These are phyloP conservation scores for Scenedesmus sp. DNA, from an alignment of 163 green algal genomes.

Conservation along the genomic window DNA sequence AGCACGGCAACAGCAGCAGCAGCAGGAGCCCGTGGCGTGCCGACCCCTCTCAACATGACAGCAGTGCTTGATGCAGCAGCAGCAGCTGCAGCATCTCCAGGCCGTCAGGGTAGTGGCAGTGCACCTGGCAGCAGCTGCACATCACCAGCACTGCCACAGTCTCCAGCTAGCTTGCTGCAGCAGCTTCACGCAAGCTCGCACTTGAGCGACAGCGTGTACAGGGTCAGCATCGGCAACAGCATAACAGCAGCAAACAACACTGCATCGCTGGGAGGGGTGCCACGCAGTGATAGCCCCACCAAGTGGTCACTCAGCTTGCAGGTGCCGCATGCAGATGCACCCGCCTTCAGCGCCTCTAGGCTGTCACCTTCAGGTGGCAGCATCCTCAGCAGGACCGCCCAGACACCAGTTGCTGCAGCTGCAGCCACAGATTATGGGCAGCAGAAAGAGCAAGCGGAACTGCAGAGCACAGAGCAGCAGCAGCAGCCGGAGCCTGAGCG, in stretches of 20 bases:
- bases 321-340: neutral
- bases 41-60: neutral
- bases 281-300: neutral
- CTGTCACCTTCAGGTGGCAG: neutral
- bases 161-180: neutral
- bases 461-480: neutral
- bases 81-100: neutral
- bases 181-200: neutral
- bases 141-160: neutral
- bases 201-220: slow-evolving; percentile 2
- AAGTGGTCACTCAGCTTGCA: neutral
- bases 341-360: neutral
- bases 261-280: neutral
- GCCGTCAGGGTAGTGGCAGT: neutral
- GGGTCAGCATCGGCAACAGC: slow-evolving; percentile 42
- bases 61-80: neutral
- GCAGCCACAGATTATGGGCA: neutral
- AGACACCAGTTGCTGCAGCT: neutral
- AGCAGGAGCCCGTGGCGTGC: neutral
- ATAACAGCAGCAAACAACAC: slow-evolving; percentile 6
- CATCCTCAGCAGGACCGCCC: neutral
- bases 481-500: neutral
- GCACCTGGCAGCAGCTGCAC: neutral
- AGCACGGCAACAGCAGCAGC: neutral
- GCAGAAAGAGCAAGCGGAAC: neutral